Base-by-base conservation (phyloP, 495 filamentous ascomycete genomes). In the Friedmanniomyces simplex region DNA sequence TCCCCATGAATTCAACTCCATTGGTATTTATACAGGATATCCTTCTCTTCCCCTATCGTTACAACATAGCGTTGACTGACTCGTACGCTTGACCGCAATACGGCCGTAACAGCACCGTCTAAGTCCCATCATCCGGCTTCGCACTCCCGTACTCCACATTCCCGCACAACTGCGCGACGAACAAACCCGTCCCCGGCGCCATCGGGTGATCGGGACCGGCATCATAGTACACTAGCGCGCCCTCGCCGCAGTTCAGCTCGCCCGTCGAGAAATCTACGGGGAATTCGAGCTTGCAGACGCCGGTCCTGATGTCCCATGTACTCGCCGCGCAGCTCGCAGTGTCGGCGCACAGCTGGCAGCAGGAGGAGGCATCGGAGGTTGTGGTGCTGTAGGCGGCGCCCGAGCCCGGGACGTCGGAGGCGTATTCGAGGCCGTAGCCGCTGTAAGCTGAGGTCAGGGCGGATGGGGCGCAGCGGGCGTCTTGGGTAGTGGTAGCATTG, bases 331-430 rank as follows among this genome's bases (percentile, higher is more conserved):
- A 60, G 18, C 48, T 24, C 18, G 5, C 12, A 1, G 52, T 43
- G 0, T 60, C 58, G 6, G 58, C 58, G 52, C 58, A 60, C 10
- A 60, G 58, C 46, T 60, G 58, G 34, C 58, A 60, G 46, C 58
- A 60, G 7, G 25, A 16, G 7, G 26, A 39, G 4, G 52, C 58
- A 21, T 60, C 58, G 7, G 2, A 10, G 16, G 58, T 50, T 12
- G 25, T 50, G 5, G 58, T 60, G 1, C 22, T 30, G 41, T 28
- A 60, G 3, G 18, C 28, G 0, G 58, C 52, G 34, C 58, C 58
- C 0, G 13, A 42, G 34, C 16, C 37, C 6, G 52, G 41, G 7
- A 25, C 26, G 32, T 60, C 58, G 30, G 22, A 28, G 25, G 48
- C 30, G 25, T 55, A 60, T 43, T 60, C 53, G 14, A 60, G 43